These are phyloP conservation scores for Penicillium diatomitis DNA, from an alignment of 495 filamentous ascomycete species.

Conservation along the genomic window DNA sequence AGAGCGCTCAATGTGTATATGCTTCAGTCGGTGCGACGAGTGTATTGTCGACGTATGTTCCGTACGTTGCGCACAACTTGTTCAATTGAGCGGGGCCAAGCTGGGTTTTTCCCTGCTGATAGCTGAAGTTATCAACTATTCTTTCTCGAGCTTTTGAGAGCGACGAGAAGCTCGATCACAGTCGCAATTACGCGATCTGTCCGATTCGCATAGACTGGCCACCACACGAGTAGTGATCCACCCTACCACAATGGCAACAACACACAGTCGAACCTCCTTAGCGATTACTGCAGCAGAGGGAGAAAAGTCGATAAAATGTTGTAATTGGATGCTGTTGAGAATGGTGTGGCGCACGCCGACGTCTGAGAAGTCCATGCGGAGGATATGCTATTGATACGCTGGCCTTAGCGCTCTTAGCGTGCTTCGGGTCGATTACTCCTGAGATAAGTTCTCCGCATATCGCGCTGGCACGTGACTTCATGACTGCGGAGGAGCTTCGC, in stretches of 20 bases:
- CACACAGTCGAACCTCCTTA: conserved; percentile 36
- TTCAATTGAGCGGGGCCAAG: not conserved
- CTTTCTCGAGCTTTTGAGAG: not conserved
- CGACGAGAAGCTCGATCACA: conserved; percentile 8
- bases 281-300: conserved; percentile 34
- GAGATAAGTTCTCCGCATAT: conserved; percentile 15
- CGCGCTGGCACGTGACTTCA: conserved; percentile 5
- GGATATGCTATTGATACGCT: conserved; percentile 16
- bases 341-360: conserved; percentile 42
- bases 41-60: too few species aligned
- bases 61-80: not conserved
- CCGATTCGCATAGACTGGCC: conserved; percentile 28
- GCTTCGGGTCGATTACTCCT: conserved; percentile 6
- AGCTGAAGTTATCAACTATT: conserved; percentile 3
- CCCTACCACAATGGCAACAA: conserved; percentile 42
- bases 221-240: conserved; percentile 40
- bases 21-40: too few species aligned
- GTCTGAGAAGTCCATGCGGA: conserved; percentile 41
- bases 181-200: conserved; percentile 20
- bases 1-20: too few species aligned
- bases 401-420: conserved; percentile 11
- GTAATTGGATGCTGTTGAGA: conserved; percentile 35
- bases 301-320: conserved; percentile 40
- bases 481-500: conserved; percentile 11
- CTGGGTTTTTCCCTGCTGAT: too few species aligned